Evolutionary conservation across 176 grass and related monocot species (phyloP).

Genomic region (Poa pratensis): DNA sequence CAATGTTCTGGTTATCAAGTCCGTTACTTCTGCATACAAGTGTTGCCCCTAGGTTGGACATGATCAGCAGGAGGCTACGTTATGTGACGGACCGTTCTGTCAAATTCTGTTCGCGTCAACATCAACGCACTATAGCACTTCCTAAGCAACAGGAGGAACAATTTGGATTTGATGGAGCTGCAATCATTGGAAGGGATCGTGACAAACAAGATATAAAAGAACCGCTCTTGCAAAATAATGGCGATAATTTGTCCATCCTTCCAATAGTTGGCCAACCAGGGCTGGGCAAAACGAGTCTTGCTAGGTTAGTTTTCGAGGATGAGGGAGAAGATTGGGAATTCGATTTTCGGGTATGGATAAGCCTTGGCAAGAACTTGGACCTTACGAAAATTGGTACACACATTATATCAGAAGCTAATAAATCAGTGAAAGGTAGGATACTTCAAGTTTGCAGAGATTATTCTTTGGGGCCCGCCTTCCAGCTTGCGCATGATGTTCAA

Average conservation of each 20-base stretch:
- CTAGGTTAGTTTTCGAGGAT: slow-evolving; percentile 43
- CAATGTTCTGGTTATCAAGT: slow-evolving; percentile 10
- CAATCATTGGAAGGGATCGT: slow-evolving; percentile 11
- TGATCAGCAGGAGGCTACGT: not conserved
- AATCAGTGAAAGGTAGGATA: not conserved
- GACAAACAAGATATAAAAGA: not conserved
- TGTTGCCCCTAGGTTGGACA: slow-evolving; percentile 9
- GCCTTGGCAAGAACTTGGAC: not conserved
- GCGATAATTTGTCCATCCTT: slow-evolving; percentile 28
- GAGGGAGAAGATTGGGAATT: slow-evolving; percentile 30
- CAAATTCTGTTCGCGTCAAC: not conserved
- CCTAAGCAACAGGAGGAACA: not conserved
- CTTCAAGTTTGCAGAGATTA: not conserved
- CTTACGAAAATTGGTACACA: not conserved
- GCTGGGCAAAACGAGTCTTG: slow-evolving; percentile 39
- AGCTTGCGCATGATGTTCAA: not conserved
- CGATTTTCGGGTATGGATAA: slow-evolving; percentile 24
- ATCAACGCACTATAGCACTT: not conserved
- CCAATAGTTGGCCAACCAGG: slow-evolving; percentile 37
- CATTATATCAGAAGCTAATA: slow-evolving; percentile 27
- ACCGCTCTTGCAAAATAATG: slow-evolving; percentile 9
- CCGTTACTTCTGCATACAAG: not conserved
- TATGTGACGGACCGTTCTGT: not conserved
- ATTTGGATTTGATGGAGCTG: not conserved
- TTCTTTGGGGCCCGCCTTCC: not conserved